Conservation (phyloP, 2,329 filamentous ascomycete genomes). For the Sodiomyces alkalinus region DNA sequence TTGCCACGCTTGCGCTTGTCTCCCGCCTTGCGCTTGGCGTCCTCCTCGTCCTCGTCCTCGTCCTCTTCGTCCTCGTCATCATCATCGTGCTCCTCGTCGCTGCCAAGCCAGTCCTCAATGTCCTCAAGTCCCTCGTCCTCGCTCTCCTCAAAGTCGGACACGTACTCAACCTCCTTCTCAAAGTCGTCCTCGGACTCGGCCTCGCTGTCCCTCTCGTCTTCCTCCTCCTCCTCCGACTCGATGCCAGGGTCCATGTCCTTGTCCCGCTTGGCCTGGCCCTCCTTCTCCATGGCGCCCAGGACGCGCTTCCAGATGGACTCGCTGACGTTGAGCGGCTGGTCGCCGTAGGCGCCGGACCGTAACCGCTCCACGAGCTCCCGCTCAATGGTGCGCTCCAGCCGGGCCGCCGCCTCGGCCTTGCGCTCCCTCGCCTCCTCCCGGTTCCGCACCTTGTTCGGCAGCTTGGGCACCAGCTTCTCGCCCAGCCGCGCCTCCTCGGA, state of each 20-base stretch:
- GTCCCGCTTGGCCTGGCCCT: constrained; percentile 69
- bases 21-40: constrained; percentile 38
- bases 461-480: constrained; percentile 72
- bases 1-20: constrained; percentile 38
- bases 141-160: constrained; percentile 77
- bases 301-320: constrained; percentile 97
- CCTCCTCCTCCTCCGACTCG: constrained; percentile 56
- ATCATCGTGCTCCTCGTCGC: constrained; percentile 45
- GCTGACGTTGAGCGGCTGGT: constrained; percentile 87
- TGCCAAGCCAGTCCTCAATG: constrained; percentile 86
- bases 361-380: constrained; percentile 83
- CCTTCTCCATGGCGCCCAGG: constrained; percentile 73
- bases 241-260: constrained; percentile 82
- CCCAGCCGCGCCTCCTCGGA: constrained; percentile 82
- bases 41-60: constrained; percentile 40
- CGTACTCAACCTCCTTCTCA: constrained; percentile 75
- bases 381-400: constrained; percentile 92
- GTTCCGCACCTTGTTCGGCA: constrained; percentile 78
- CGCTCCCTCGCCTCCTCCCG: constrained; percentile 62
- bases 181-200: constrained; percentile 50
- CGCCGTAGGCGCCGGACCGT: constrained; percentile 84
- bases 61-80: constrained; percentile 41
- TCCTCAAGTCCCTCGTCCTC: constrained; percentile 59
- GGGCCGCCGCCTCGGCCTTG: constrained; percentile 69
- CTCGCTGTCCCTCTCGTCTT: constrained; percentile 53